These are phyloP conservation scores for Dichomitus squalens DNA, from an alignment of 1,284 basidiomycete species.

Conservation along the genomic window DNA sequence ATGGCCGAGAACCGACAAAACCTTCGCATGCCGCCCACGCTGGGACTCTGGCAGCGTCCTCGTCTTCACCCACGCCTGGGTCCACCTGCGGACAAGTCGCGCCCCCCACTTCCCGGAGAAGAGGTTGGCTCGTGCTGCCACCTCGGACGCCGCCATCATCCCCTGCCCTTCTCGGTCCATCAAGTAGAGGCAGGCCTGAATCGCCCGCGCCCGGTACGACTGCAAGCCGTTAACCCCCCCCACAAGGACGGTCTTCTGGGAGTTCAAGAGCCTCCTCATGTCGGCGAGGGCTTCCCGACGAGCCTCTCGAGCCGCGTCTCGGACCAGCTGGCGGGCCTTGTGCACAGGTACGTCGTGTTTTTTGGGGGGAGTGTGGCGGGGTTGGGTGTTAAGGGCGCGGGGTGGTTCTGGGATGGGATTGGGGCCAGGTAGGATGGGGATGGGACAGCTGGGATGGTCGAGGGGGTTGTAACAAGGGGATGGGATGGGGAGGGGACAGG, in stretches of 20 bases:
- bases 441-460: too few species aligned
- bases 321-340: too few species aligned
- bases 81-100: slow-evolving; percentile 2
- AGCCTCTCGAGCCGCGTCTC: not conserved
- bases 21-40: slow-evolving; percentile 5
- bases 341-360: too few species aligned
- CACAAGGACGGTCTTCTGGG: not conserved
- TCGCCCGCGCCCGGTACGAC: not conserved
- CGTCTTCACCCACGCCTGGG: not conserved
- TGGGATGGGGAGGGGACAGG: too few species aligned
- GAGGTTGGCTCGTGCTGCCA: not conserved
- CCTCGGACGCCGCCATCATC: not conserved
- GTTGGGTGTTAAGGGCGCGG: too few species aligned
- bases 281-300: not conserved
- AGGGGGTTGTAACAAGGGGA: too few species aligned
- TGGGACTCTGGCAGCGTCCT: not conserved
- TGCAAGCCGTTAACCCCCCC: not conserved
- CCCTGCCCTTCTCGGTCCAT: not conserved
- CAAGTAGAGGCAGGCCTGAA: not conserved
- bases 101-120: slow-evolving; percentile 1
- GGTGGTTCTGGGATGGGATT: too few species aligned
- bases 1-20: not conserved
- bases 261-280: not conserved
- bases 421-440: too few species aligned
- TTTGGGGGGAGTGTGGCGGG: too few species aligned